Base-by-base conservation (phyloP, 2,329 filamentous ascomycete genomes). In the Trichophyton equinum region DNA sequence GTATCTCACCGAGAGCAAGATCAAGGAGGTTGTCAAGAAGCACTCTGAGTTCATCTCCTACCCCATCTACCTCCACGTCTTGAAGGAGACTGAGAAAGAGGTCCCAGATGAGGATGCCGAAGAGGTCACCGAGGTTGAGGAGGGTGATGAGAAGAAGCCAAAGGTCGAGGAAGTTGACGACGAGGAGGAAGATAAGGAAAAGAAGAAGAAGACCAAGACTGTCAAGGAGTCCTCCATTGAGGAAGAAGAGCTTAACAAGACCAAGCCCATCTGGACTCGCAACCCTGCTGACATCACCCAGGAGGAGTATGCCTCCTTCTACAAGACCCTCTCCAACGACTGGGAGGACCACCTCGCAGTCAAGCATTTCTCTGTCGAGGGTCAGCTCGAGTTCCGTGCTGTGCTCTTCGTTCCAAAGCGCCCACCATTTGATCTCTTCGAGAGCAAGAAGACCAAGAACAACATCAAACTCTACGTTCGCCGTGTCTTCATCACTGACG, bases 381-480 rank as follows among this genome's bases (percentile, higher is more conserved):
- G 94, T 86, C 94, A 97, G 83, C 91, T 99, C 69, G 94, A 99
- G 82, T 99, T 99, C 91, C 92, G 92, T 68, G 94, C 94, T 68
- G 96, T 99, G 79, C 91, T 99, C 76, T 99, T 95, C 83, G 92
- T 99, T 61, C 94, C 94, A 76, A 97, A 99, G 89, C 92, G 94
- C 73, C 94, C 94, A 78, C 94, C 94, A 72, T 99, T 99, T 78
- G 94, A 99, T 75, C 89, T 99, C 65, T 99, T 99, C 78, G 94
- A 99, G 88, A 96, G 92, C 76, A 99, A 99, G 90, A 96, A 96
- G 88, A 96, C 92, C 76, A 99, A 99, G 91, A 99, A 97, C 89
- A 99, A 99, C 88, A 97, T 99, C 86, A 99, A 99, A 88, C 87
- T 99, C 72, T 99, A 99, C 81, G 94, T 99, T 74, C 92, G 94